Percentiles rank a stretch among this genome's conserved stretches.
Conservation (phyloP, 495 filamentous ascomycete species). For the Tuber calosporum region DNA sequence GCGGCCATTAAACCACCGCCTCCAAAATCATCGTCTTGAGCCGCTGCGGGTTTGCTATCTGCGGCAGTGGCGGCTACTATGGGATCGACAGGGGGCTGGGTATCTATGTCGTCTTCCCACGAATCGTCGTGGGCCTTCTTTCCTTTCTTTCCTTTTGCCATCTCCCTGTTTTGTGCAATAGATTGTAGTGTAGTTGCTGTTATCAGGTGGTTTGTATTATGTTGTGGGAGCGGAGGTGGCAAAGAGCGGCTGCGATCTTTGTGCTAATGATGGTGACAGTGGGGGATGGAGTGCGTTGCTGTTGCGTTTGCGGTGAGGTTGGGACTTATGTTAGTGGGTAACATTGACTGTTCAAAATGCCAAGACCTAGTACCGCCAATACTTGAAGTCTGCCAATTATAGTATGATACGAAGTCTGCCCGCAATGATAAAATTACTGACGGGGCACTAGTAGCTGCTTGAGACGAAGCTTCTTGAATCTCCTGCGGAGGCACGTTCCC, state of each 20-base stretch:
- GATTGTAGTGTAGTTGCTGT: neutral
- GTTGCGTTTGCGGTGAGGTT: neutral
- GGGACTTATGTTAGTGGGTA: conserved; percentile 13
- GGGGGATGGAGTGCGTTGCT: conserved; percentile 9
- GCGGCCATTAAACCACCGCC: conserved; percentile 72
- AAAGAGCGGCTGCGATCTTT: neutral
- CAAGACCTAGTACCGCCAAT: conserved; percentile 21
- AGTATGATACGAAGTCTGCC: neutral
- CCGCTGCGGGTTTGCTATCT: conserved; percentile 27
- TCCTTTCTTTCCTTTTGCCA: conserved; percentile 66
- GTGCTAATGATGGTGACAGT: conserved; percentile 22
- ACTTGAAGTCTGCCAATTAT: neutral
- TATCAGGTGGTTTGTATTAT: neutral
- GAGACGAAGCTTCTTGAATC: neutral
- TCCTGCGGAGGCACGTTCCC: neutral
- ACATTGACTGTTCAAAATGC: conserved; percentile 20
- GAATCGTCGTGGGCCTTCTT: conserved; percentile 80
- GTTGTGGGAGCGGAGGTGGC: neutral
- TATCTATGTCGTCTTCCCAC: conserved; percentile 66
- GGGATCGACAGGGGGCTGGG: conserved; percentile 40
- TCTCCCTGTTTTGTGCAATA: conserved; percentile 5
- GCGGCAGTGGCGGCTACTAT: conserved; percentile 51
- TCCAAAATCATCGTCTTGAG: conserved; percentile 47
- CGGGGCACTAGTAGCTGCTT: neutral
- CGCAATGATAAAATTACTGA: neutral